Evolutionary conservation across 345 rosid species (phyloP).

Genomic region (Erysimum cheiranthoides): DNA sequence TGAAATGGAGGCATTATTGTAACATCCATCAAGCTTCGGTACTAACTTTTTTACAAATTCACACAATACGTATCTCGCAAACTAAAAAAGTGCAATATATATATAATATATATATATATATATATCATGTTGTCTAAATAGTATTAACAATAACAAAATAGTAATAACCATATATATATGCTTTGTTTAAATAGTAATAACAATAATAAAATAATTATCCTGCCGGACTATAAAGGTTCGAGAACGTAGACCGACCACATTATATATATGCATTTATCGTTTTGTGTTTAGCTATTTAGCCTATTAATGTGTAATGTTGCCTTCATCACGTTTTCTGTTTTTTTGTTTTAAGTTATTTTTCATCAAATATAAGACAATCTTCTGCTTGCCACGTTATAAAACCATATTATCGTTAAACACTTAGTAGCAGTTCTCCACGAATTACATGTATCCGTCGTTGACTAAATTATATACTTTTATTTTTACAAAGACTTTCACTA

Average conservation of each 20-base stretch:
- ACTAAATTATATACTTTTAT: slow-evolving; percentile 21
- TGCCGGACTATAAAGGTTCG: slow-evolving; percentile 38
- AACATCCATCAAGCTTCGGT: slow-evolving; percentile 28
- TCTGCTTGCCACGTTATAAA: slow-evolving; percentile 44
- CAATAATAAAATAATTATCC: slow-evolving; percentile 21
- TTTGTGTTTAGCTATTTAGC: slow-evolving; percentile 21
- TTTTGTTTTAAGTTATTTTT: slow-evolving; percentile 1
- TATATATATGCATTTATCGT: slow-evolving; percentile 6
- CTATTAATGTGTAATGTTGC: slow-evolving; percentile 35
- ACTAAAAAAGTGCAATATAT: slow-evolving; percentile 15
- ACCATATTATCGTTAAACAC: slow-evolving; percentile 27
- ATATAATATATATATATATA: too few species aligned
- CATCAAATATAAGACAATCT: slow-evolving; percentile 19
- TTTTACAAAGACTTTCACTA: background rate
- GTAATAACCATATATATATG: slow-evolving; percentile 5
- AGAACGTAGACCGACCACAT: slow-evolving; percentile 35
- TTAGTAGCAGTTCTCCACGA: slow-evolving; percentile 46
- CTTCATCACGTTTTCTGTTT: slow-evolving; percentile 47
- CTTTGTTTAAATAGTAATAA: background rate
- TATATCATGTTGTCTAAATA: too few species aligned
- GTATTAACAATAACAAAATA: too few species aligned
- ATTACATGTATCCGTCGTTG: slow-evolving; percentile 34
- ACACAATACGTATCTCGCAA: slow-evolving; percentile 11
- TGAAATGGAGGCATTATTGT: background rate
- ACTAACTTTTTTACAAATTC: slow-evolving; percentile 6